Evolutionary conservation across 768 basidiomycete species (phyloP).

Genomic region (Mycena capillaripes): DNA sequence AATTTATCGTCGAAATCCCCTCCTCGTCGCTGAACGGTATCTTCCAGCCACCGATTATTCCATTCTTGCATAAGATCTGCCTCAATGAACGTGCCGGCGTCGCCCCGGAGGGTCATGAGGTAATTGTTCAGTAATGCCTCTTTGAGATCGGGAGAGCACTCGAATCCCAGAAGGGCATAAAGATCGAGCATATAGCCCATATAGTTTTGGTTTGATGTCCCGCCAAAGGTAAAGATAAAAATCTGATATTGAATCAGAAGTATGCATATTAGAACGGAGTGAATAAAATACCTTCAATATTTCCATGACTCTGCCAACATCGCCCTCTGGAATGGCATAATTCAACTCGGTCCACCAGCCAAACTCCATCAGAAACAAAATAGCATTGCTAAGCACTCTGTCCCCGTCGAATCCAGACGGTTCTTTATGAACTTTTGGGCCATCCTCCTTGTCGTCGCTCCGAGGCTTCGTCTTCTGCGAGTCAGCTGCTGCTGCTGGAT

Average conservation of each 20-base stretch:
- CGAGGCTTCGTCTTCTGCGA: neutral
- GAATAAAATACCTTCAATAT: neutral
- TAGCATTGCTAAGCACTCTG: conserved; percentile 37
- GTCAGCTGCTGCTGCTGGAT: no score
- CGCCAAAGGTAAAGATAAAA: conserved; percentile 16
- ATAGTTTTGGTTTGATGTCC: conserved; percentile 41
- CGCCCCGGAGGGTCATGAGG: neutral
- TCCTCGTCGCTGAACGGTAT: neutral
- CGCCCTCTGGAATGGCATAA: conserved; percentile 46
- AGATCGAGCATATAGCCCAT: conserved; percentile 42
- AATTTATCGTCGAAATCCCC: conserved; percentile 32
- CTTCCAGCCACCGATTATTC: neutral
- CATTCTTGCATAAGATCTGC: neutral
- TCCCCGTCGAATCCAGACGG: conserved; percentile 45
- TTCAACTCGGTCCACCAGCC: conserved; percentile 41
- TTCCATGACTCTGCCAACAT: conserved; percentile 40
- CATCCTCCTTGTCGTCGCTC: neutral
- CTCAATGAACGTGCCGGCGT: neutral
- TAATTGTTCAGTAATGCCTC: no score
- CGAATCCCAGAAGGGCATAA: conserved; percentile 39
- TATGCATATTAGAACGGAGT: conserved; percentile 9
- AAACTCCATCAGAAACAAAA: conserved; percentile 39
- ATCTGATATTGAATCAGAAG: neutral
- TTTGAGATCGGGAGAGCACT: conserved; percentile 37
- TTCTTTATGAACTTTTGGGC: no score